Base-by-base conservation (phyloP, 106 monocot species). In the Phalaenopsis equestris region DNA sequence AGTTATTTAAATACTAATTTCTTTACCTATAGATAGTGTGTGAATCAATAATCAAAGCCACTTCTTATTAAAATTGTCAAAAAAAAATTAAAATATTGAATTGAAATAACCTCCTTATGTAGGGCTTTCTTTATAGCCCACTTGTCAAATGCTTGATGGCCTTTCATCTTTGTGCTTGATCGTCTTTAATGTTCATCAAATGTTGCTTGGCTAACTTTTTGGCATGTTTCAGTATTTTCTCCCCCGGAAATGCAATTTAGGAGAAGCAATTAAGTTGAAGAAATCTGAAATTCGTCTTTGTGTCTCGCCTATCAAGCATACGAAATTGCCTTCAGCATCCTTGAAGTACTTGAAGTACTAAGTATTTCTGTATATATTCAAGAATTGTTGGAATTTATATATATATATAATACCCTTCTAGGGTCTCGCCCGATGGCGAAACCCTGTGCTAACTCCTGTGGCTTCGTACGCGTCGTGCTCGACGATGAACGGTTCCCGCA, bases 241-340 rank as follows among this genome's bases (percentile, higher is more conserved):
- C 30, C 30, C 30, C 30, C 30, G 0, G 30, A 30, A 30, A 30
- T 30, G 30, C 30, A 30, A 30, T 30, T 30, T 30, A 30, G 30
- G 30, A 30, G 30, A 30, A 30, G 30, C 30, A 30, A 30, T 83
- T 67, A 86, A 72, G 39, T 79, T 83, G 30, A 82, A 86, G 82
- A 86, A 79, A 73, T 86, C 86, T 30, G 82, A 86, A 14, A 82
- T 81, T 43, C 86, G 82, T 42, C 15, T 67, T 64, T 86, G 86
- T 7, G 79, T 86, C 73, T 85, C 81, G 14, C 85, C 85, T 7
- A 42, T 56, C 15, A 73, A 74, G 78, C 85, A 85, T 78, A 82
- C 49, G 75, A 86, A 79, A 52, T 3, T 52, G 12, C 12, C 52
- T 12, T 52, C 52, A 52, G 1, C 12, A 52, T 52, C 52, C 52